Evolutionary conservation across 202 grass and related monocot species (phyloP), one percentile per base, ranked within the genome.

Genomic region (Bolboschoenoplectus hybrid): DNA sequence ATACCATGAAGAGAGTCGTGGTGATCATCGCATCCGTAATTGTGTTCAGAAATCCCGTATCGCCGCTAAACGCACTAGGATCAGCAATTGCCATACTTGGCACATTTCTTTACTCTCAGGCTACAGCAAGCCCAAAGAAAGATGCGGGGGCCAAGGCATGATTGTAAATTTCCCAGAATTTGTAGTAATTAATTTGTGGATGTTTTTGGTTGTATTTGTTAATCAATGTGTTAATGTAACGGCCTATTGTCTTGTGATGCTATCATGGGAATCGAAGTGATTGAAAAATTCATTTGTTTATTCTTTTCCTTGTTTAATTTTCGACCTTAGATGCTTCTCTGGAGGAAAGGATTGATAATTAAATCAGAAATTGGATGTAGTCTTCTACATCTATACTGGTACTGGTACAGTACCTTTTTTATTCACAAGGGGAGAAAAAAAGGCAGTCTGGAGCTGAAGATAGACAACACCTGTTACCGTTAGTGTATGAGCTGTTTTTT

Each of bases 1-100:
- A 89, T 66, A 89, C 88, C 36, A 89, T 89, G 88, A 89, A 89
- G 84, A 56, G 88, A 63, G 84, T 89, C 35, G 88, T 89, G 68
- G 88, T 89, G 38, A 89, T 89, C 5, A 79, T 86, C 0, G 84
- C 88, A 81, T 89, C 88, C 3, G 38, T 89, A 10, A 34, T 89
- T 41, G 88, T 83, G 39, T 89, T 86, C 84, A 82, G 84, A 69
- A 89, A 89, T 63, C 88, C 84, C 14, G 51, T 89, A 7, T 72
- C 79, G 34, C 88, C 88, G 4, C 80, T 89, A 20, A 89, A 89
- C 49, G 88, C 88, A 8, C 70, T 89, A 20, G 88, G 84, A 38
- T 84, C 88, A 11, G 84, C 84, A 20, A 84, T 89, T 16, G 88
- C 88, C 40, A 86, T 89, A 80, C 47, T 89, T 34, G 84, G 88